phyloP scores from a whole-genome alignment of 352 stramenopile genomes.

The Phytophthora sojae region DNA sequence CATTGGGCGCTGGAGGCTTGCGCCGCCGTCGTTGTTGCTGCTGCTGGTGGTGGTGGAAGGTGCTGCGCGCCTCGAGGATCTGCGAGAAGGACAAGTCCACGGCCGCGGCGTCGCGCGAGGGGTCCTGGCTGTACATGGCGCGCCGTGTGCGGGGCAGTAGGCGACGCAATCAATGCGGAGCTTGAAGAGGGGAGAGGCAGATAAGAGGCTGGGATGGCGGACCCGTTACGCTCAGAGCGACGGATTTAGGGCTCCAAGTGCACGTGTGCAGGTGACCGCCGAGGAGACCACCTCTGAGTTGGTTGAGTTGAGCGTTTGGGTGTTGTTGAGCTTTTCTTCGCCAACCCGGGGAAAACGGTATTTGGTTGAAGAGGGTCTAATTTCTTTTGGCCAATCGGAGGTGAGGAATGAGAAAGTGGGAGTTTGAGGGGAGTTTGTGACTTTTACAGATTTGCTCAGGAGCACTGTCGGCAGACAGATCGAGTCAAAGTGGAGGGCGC shows the following conservation, averaged over 20 bases:
- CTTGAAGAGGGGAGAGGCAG: neutral
- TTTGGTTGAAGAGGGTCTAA: conserved; percentile 7
- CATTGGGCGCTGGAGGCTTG: conserved; percentile 19
- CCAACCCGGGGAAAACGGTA: neutral
- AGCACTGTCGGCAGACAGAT: no score
- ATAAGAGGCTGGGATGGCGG: conserved; percentile 8
- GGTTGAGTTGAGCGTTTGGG: neutral
- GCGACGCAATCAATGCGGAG: neutral
- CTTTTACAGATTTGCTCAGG: neutral
- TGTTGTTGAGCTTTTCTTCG: neutral
- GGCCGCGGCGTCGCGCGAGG: conserved; percentile 38
- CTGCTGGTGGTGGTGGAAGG: conserved; percentile 58
- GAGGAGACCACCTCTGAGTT: neutral
- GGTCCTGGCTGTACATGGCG: conserved; percentile 53
- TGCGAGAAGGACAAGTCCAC: conserved; percentile 86
- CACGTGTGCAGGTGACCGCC: neutral
- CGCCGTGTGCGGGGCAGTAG: neutral
- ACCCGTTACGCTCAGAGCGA: neutral
- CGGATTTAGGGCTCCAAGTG: neutral
- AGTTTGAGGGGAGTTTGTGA: neutral
- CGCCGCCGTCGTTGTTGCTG: conserved; percentile 33
- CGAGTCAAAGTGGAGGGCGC: no score
- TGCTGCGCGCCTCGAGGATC: conserved; percentile 75
- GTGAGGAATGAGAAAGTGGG: neutral
- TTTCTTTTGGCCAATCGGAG: conserved; percentile 4